A percentile compares a stretch with the other conserved stretches of the same genome.
Evolutionary conservation across 176 grass and related monocot genomes (phyloP).

Genomic region (Urochloa ruziziensis): DNA sequence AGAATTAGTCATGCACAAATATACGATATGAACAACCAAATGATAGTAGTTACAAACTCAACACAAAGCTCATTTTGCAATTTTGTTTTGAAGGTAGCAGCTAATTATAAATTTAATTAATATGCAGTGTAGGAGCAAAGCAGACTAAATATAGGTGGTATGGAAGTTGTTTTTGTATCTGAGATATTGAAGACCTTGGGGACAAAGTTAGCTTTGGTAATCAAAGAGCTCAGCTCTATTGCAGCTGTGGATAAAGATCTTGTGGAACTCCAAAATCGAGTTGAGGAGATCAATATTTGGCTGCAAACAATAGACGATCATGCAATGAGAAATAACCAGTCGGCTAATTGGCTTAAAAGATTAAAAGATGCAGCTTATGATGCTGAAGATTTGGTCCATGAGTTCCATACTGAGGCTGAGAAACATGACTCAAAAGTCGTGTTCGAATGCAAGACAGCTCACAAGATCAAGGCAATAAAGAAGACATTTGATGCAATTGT

Average conservation of each 20-base stretch:
- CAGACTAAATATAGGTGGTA: background rate
- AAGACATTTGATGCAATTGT: background rate
- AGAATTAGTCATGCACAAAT: background rate
- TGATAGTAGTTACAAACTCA: background rate
- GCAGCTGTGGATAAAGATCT: background rate
- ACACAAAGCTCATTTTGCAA: background rate
- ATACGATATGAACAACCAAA: background rate
- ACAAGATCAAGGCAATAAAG: background rate
- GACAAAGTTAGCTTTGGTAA: background rate
- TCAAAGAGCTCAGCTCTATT: background rate
- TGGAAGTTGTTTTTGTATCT: background rate
- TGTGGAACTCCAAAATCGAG: background rate
- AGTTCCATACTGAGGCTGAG: background rate
- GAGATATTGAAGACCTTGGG: background rate
- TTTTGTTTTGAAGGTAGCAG: background rate
- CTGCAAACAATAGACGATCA: background rate
- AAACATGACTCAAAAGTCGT: background rate
- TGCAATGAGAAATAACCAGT: background rate
- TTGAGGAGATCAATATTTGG: slow-evolving; percentile 3
- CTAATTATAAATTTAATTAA: background rate
- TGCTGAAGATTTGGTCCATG: background rate
- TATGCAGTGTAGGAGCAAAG: background rate
- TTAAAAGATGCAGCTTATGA: background rate
- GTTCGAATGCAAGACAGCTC: background rate
- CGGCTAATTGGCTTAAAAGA: background rate